Evolutionary conservation across 306 rosid genomes (phyloP), one percentile per base, ranked within the genome.

Genomic region (Abrus precatorius): DNA sequence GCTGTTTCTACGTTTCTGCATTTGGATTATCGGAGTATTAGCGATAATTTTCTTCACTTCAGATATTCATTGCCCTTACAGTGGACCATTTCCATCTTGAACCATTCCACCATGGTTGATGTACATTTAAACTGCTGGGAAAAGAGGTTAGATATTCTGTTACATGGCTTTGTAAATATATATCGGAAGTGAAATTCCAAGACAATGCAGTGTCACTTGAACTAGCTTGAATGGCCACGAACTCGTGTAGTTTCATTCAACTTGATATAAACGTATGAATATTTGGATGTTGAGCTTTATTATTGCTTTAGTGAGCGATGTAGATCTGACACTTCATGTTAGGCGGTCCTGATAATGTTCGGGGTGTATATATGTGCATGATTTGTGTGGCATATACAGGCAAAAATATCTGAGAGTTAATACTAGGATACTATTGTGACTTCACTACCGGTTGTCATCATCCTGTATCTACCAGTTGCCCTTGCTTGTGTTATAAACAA

Each of bases 21-120:
- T 88, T 54, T 88, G 88, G 94, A 65, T 92, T 45, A 33, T 88
- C 3, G 85, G 78, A 50, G 80, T 86, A 63, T 76, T 44, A 12
- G 80, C 78, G 2, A 50, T 41, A 60, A 61, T 85, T 84, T 62
- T 87, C 68, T 69, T 85, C 78, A 12, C 81, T 80, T 82, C 86
- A 43, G 89, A 74, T 52, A 43, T 5, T 34, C 53, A 38, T 66
- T 64, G 75, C 85, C 78, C 71, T 45, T 52, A 14, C 48, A 11
- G 10, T 3, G 82, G 86, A 38, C 87, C 85, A 45, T 73, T 59
- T 47, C 97, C 92, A 36, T 85, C 94, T 72, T 90, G 79, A 89
- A 75, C 76, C 60, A 9, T 8, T 70, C 27, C 43, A 14, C 59
- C 7, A 71, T 48, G 74, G 74, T 59, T 62, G 49, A 29, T 30